Evolutionary conservation across 768 basidiomycete species (phyloP), one percentile per base, ranked within the genome.

Genomic region (Hericium erinaceus): DNA sequence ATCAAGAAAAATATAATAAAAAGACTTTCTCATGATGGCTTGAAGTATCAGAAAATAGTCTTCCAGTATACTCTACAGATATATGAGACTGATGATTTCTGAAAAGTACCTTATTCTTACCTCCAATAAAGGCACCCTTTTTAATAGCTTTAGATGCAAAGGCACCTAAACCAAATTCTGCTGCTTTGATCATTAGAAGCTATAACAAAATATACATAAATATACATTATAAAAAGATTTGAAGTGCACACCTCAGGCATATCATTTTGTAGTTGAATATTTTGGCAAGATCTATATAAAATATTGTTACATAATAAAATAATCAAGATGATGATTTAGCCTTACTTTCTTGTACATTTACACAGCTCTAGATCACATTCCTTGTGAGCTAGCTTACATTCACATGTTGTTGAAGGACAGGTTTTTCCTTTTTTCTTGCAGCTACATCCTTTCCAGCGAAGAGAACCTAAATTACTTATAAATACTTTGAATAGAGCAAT

Each of bases 391-490:
- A 62, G 67, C 52, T 68, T 72, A 64, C 87, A 90, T 9, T 77
- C 74, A 61, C 87, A 89, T 4, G 68, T 69, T 16, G 46, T 13
- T 65, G 60, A 2, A 69, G 76, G n/a, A 65, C 67, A 68, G 74
- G 80, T 10, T 13, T 8, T 18, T 5, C 39, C 22, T 54, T 40
- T 38, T 11, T 38, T 18, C 62, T 65, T 60, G 10, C 68, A 65
- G 62, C 84, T 65, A 62, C 87, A 89, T 2, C 87, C 86, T 56
- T 65, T 67, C 77, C 78, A 81, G 52, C 80, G 74, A 12, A 79
- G 78, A 20, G 58, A 56, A 63, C 87, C 86, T 87, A 58, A 11
- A 57, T 39, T 22, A 18, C 15, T 39, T 38, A 55, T 39, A 28
- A 16, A 37, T 0, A 48, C 13, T 0, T 12, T 0, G 7, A 11